Conservation (phyloP, 352 stramenopile genomes). For the Pythium utonaiense region DNA sequence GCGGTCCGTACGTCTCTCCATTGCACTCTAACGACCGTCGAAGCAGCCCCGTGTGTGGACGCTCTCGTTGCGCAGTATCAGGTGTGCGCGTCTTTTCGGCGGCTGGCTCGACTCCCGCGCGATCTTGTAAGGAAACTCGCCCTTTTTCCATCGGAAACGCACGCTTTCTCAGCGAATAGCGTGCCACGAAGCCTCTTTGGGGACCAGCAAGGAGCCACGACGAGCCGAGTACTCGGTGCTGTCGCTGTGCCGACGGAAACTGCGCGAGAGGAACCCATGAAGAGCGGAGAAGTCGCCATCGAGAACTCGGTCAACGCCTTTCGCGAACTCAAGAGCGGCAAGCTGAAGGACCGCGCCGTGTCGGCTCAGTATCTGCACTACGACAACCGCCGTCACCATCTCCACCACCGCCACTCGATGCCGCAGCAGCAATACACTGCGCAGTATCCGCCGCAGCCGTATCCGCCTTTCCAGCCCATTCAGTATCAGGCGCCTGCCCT, state of each 20-base stretch:
- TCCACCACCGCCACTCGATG: conserved; percentile 5
- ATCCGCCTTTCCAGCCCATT: conserved; percentile 7
- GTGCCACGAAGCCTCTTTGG: background rate
- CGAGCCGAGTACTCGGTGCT: background rate
- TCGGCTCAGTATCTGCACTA: conserved; percentile 4
- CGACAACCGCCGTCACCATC: conserved; percentile 4
- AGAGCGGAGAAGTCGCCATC: conserved; percentile 39
- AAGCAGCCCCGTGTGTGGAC: background rate
- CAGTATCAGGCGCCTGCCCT: conserved; percentile 2
- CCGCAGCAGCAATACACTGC: conserved; percentile 14
- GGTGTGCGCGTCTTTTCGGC: background rate
- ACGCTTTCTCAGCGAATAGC: background rate
- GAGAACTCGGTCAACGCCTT: conserved; percentile 32
- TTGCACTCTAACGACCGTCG: background rate
- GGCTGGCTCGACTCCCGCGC: background rate
- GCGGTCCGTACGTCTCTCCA: background rate
- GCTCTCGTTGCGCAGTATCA: background rate
- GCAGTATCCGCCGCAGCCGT: background rate
- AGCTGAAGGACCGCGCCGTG: conserved; percentile 9
- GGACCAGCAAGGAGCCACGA: background rate
- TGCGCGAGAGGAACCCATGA: conserved; percentile 12
- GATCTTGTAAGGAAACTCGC: background rate
- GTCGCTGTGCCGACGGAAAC: background rate
- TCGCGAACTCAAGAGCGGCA: conserved; percentile 16
- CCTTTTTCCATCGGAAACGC: background rate